phyloP scores from a whole-genome alignment of 2,329 filamentous ascomycete species.

The Neofusicoccum sp. region DNA sequence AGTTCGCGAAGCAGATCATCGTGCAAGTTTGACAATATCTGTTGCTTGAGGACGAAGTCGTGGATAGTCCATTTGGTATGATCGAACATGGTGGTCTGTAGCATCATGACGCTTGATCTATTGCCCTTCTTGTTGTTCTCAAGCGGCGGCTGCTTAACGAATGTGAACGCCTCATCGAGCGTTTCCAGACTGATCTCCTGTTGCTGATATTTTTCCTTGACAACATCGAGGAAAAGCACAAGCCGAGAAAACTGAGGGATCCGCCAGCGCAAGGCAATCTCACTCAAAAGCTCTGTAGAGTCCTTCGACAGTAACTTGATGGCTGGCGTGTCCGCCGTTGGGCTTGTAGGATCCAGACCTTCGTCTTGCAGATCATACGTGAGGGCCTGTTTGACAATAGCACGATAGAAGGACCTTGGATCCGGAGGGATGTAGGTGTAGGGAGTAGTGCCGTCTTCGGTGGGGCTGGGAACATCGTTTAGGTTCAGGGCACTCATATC shows the following conservation, averaged over 20 bases:
- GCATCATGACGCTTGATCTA: constrained; percentile 51
- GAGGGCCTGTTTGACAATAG: constrained; percentile 77
- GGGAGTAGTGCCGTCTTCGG: constrained; percentile 58
- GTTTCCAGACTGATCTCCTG: constrained; percentile 80
- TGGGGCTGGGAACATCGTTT: constrained; percentile 37
- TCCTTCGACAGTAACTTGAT: constrained; percentile 69
- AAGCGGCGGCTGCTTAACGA: constrained; percentile 71
- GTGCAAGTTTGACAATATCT: constrained; percentile 73
- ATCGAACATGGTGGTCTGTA: constrained; percentile 48
- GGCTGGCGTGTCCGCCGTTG: constrained; percentile 50
- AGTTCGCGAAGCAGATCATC: constrained; percentile 84
- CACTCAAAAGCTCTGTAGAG: constrained; percentile 79
- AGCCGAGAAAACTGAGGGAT: constrained; percentile 80
- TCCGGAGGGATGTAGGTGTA: constrained; percentile 92
- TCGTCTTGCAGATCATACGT: constrained; percentile 61
- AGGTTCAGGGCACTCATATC: constrained; percentile 69
- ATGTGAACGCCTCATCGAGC: constrained; percentile 80
- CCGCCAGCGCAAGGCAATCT: constrained; percentile 86
- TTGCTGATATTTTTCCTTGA: constrained; percentile 81
- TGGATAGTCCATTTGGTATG: constrained; percentile 53
- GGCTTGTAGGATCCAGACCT: constrained; percentile 53
- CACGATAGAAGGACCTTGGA: constrained; percentile 79
- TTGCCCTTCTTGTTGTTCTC: constrained; percentile 62
- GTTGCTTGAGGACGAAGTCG: constrained; percentile 65
- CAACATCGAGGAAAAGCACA: constrained; percentile 81